A percentile compares a stretch with the other conserved stretches of the same genome.
phyloP scores from a whole-genome alignment of 345 rosid species.

The Gossypium arboreum region DNA sequence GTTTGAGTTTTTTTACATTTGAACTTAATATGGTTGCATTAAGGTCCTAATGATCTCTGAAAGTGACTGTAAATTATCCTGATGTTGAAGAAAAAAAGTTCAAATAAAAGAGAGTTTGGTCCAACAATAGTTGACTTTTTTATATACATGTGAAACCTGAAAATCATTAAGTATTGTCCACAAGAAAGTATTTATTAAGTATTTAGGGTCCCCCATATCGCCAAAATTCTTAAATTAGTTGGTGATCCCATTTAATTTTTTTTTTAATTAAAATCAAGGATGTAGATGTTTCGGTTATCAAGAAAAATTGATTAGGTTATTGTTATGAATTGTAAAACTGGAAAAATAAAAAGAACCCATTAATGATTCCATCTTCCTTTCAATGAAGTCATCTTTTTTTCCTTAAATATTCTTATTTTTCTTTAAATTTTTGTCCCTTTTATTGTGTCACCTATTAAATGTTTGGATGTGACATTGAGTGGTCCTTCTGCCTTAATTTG shows the following conservation, averaged over 20 bases:
- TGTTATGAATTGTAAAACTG: not conserved
- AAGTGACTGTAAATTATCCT: conserved; percentile 28
- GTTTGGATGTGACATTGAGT: not conserved
- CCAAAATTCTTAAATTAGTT: not conserved
- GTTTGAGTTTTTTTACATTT: conserved; percentile 48
- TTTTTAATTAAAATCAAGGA: not conserved
- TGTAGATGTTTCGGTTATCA: not conserved
- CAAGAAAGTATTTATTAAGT: not conserved
- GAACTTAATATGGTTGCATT: conserved; percentile 36
- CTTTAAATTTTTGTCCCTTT: not conserved
- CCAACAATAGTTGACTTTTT: not conserved
- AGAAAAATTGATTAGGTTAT: not conserved
- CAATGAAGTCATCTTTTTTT: not conserved
- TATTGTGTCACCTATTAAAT: not conserved
- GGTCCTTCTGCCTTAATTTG: not conserved
- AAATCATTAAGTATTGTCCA: not conserved
- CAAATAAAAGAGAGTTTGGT: not conserved
- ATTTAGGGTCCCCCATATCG: not conserved
- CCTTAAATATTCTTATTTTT: not conserved
- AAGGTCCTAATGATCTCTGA: not conserved
- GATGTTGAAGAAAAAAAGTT: not conserved
- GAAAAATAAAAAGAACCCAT: not conserved
- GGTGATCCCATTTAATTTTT: not conserved
- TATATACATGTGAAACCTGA: not conserved
- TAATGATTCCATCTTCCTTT: conserved; percentile 2